Percentiles rank a stretch among this genome's conserved stretches.
These are phyloP conservation scores for Amesomyces nigricolor DNA, from an alignment of 2,329 filamentous ascomycete genomes.

Conservation along the genomic window DNA sequence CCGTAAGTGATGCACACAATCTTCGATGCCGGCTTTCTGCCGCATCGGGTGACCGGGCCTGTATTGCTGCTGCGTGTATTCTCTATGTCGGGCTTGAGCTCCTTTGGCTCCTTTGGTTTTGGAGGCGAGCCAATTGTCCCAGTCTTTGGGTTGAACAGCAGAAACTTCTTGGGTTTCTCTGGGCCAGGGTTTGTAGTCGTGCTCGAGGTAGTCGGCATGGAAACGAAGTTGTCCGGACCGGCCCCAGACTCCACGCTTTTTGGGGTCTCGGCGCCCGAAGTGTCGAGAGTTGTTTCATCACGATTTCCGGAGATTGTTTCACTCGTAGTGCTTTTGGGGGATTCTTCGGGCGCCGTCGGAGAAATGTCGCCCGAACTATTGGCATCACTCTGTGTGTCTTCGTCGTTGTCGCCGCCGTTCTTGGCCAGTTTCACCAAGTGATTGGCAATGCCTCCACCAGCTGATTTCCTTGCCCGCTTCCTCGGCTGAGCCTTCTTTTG, in stretches of 20 bases:
- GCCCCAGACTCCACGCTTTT: background rate
- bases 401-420: slow-evolving; percentile 11
- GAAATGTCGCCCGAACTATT: background rate
- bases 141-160: slow-evolving; percentile 54
- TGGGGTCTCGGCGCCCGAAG: background rate
- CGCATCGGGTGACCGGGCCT: slow-evolving; percentile 28
- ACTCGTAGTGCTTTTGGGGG: background rate
- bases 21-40: slow-evolving; percentile 35
- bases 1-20: slow-evolving; percentile 58
- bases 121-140: slow-evolving; percentile 59
- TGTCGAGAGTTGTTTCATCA: background rate
- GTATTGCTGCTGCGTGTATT: slow-evolving; percentile 6
- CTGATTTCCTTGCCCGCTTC: slow-evolving; percentile 23
- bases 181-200: background rate
- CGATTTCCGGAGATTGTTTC: background rate
- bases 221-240: background rate
- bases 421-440: slow-evolving; percentile 24
- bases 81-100: slow-evolving; percentile 21
- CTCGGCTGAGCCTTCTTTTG: slow-evolving; percentile 24
- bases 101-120: slow-evolving; percentile 48
- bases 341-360: background rate
- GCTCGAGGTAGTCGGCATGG: background rate
- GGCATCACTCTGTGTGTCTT: slow-evolving; percentile 8
- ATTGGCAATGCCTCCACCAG: slow-evolving; percentile 22
- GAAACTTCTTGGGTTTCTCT: slow-evolving; percentile 42